Percentiles rank a stretch among this genome's conserved stretches.
Evolutionary conservation across 805 yeast species (phyloP).

Genomic region (Metschnikowia gelsemii): DNA sequence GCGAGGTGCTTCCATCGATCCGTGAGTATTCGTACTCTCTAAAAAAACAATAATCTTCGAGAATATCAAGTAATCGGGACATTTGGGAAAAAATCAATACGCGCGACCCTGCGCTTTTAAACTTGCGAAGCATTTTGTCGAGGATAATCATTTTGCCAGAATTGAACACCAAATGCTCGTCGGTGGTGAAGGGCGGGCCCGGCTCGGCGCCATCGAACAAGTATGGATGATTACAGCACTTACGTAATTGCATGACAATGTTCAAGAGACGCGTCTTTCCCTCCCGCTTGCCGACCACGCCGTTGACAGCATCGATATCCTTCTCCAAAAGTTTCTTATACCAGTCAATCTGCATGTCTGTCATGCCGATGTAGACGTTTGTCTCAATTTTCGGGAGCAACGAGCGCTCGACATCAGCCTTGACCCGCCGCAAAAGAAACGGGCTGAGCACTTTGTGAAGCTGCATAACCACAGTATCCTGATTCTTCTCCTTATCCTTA

Average conservation of each 20-base stretch:
- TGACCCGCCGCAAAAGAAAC: conserved; percentile 82
- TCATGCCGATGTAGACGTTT: conserved; percentile 90
- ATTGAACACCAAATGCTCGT: conserved; percentile 87
- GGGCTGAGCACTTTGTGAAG: conserved; percentile 87
- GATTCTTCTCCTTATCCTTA: conserved; percentile 32
- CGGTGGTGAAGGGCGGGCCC: conserved; percentile 96
- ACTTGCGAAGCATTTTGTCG: conserved; percentile 74
- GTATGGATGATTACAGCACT: conserved; percentile 97
- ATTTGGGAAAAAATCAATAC: conserved; percentile 91
- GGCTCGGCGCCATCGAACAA: conserved; percentile 99
- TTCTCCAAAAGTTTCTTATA: conserved; percentile 84
- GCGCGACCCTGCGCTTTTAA: conserved; percentile 76
- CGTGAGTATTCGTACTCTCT: conserved; percentile 85
- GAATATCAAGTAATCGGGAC: conserved; percentile 84
- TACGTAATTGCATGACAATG: conserved; percentile 94
- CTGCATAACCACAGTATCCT: conserved; percentile 83
- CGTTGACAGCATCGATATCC: conserved; percentile 95
- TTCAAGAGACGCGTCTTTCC: conserved; percentile 87
- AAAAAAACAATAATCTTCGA: conserved; percentile 88
- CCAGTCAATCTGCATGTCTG: conserved; percentile 93
- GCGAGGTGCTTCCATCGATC: conserved; percentile 91
- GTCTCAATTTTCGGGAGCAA: conserved; percentile 87
- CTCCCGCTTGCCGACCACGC: conserved; percentile 91
- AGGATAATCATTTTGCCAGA: conserved; percentile 88
- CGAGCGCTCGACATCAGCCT: conserved; percentile 90